Conservation (phyloP, 495 filamentous ascomycete species). For the Neohortaea acidophila region DNA sequence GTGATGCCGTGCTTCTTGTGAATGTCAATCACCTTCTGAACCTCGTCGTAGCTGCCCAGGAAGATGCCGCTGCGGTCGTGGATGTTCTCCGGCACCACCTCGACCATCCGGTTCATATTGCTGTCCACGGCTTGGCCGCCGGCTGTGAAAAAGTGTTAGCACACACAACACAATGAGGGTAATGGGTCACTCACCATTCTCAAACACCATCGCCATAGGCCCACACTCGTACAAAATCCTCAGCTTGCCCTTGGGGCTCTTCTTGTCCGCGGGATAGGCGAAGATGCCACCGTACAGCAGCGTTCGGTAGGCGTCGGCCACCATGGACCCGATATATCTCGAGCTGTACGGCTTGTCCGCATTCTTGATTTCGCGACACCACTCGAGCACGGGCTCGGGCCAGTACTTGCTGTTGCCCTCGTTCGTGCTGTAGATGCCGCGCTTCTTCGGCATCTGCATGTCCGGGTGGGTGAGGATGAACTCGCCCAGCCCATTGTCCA, state of each 20-base stretch:
- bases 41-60: slow-evolving; percentile 84
- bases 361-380: slow-evolving; percentile 73
- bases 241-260: slow-evolving; percentile 95
- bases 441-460: slow-evolving; percentile 67
- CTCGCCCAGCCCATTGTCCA: slow-evolving; percentile 90
- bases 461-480: slow-evolving; percentile 96
- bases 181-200: slow-evolving; percentile 59
- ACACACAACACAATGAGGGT: background rate
- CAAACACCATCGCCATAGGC: slow-evolving; percentile 98
- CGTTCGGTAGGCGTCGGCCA: slow-evolving; percentile 93
- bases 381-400: slow-evolving; percentile 74
- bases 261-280: slow-evolving; percentile 93
- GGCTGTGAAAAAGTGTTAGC: slow-evolving; percentile 33
- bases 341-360: slow-evolving; percentile 82
- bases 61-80: slow-evolving; percentile 94
- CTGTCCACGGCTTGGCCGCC: slow-evolving; percentile 85
- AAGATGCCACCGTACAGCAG: slow-evolving; percentile 92
- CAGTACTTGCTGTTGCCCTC: slow-evolving; percentile 95
- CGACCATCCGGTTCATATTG: slow-evolving; percentile 75
- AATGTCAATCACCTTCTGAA: slow-evolving; percentile 80
- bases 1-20: slow-evolving; percentile 33
- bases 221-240: slow-evolving; percentile 97
- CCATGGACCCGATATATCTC: slow-evolving; percentile 94
- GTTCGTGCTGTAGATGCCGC: slow-evolving; percentile 93
- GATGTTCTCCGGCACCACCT: slow-evolving; percentile 80